Conservation (phyloP, 163 green algal genomes). For the Chlamydomonas reinhardtii region DNA sequence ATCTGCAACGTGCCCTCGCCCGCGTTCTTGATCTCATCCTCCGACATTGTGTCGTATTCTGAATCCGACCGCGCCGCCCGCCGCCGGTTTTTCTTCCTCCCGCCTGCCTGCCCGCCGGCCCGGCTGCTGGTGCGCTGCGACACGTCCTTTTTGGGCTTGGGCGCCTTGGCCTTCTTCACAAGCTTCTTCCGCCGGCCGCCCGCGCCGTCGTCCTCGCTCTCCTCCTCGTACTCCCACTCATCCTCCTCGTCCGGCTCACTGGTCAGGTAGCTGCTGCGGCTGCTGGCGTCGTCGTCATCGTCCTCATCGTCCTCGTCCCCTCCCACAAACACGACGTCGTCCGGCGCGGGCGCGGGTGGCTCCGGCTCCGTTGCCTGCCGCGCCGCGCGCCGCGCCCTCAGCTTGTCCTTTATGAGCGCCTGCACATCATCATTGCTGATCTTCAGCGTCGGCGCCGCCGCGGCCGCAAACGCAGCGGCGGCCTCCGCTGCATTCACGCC, state of each 20-base stretch:
- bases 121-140: too few relatives aligned
- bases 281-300: background rate
- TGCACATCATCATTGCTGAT: slow-evolving; percentile 22
- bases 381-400: background rate
- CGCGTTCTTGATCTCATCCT: slow-evolving; percentile 9
- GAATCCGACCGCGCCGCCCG: background rate
- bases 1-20: background rate
- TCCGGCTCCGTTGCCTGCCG: background rate
- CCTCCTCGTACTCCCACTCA: background rate
- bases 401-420: slow-evolving; percentile 30
- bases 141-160: too few relatives aligned
- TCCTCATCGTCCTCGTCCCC: background rate
- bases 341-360: background rate
- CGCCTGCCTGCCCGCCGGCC: too few relatives aligned
- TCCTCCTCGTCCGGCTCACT: background rate
- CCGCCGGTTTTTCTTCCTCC: background rate
- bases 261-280: background rate
- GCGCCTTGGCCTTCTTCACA: background rate
- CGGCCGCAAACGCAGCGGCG: slow-evolving; percentile 22
- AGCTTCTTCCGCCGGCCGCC: background rate
- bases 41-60: slow-evolving; percentile 35
- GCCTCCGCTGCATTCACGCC: background rate
- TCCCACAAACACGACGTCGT: background rate
- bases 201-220: background rate
- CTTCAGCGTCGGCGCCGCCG: slow-evolving; percentile 5